Base-by-base conservation (phyloP, 768 basidiomycete genomes). In the Suillus decipiens region DNA sequence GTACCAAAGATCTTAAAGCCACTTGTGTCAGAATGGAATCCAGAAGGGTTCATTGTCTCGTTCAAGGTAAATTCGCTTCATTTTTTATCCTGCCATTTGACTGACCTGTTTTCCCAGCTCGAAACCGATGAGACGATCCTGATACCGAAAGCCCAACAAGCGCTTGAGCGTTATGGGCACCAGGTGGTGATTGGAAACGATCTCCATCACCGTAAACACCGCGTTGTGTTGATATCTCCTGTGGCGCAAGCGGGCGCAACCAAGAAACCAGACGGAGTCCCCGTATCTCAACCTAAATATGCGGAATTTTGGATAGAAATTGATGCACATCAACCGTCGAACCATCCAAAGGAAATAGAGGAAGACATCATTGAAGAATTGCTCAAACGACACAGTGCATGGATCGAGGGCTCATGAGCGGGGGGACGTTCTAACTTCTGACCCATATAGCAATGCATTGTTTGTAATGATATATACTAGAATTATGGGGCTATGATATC, bases 121-220 rank as follows among this genome's bases (percentile, higher is more conserved):
- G 96, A 99, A 81, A 99, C 97, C 7, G 96, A 99, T 68, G 81
- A 78, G 24, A 53, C 78, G 1, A 80, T 99, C 12, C 83, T 99
- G 24, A 83, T 98, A 63, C 96, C 97, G 36, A 99, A 99, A 80
- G 89, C 96, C 0, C 84, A 88, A 17, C 84, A 83, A 10, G 93
- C 97, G 1, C 84, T 99, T 39, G 89, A 94, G 64, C 86, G 96
- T 31, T 99, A 99, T 75, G 95, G 96, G 1, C 97, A 99, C 73
- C 96, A 99, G 72, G 88, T 97, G 34, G 97, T 99, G 60, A 93
- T 99, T 65, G 97, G 94, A 22, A 99, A 99, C 75, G 90, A 95
- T 64, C 86, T 99, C n/a, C 86, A 95, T 71, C 84, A 85, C 42
- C 86, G 97, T 59, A 99, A 99, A 75, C 84, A 84, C 66, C 91